Base-by-base conservation (phyloP, 129 eudicot species). In the Dittrichia graveolens region DNA sequence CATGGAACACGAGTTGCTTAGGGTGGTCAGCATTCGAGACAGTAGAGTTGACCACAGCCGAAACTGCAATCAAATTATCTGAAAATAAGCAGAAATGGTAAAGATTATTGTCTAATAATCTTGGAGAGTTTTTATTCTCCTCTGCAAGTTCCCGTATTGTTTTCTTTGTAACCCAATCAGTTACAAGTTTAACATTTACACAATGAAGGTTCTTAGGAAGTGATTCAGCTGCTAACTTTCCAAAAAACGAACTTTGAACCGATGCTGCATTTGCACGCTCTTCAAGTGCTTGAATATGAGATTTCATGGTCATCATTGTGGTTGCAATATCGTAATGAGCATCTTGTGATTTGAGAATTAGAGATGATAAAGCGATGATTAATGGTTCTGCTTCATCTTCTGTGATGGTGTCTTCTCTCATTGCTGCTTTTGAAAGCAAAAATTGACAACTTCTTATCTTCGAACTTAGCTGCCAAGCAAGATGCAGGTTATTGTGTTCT, bases 241-340 rank as follows among this genome's bases (percentile, higher is more conserved):
- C 97, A 55, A 92, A 92, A 49, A 79, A 73, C 5, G 82, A 82
- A 63, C 94, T 85, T 76, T 92, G 97, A 65, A 87, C 89, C 0
- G 85, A 81, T 19, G 97, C 97, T 35, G 97, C 85, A 55, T 81
- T 85, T 55, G 94, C 88, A 34, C 96, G 89, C 61, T 83, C 97
- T 86, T 92, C 97, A 56, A 92, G 91, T 13, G 97, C 90, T 81
- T 92, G 97, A 81, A 92, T 89, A 52, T 84, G 91, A 65, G 90
- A 83, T 74, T 86, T 89, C 97, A 92, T 92, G 4, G 97, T 92
- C 88, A 92, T 89, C 52, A 92, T 86, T 56, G 97, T 92, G 82
- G 97, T 92, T 15, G 97, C 97, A 5, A 92, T 78, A 74, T 92
- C 97, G 19, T 92, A 92, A 79, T 92, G 97, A 13, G 96, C 82